Conservation (phyloP, 2,329 filamentous ascomycete species). For the Lanzia echinophila region DNA sequence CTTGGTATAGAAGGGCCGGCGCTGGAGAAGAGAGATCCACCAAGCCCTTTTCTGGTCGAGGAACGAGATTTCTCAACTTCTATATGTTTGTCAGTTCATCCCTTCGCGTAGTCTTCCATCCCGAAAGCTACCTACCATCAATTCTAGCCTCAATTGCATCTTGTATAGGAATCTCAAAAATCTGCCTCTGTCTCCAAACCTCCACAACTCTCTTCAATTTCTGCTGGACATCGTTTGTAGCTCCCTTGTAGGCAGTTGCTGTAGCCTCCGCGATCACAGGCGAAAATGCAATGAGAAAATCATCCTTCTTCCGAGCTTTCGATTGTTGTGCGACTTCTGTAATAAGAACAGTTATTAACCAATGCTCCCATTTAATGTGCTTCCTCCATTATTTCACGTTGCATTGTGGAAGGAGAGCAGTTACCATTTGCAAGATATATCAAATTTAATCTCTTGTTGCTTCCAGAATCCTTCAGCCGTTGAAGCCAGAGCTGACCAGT, state of each 20-base stretch:
- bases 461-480: slow-evolving; percentile 77
- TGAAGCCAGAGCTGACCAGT: slow-evolving; percentile 91
- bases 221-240: slow-evolving; percentile 75
- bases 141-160: slow-evolving; percentile 73
- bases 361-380: slow-evolving; percentile 9
- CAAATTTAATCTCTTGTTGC: slow-evolving; percentile 79
- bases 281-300: slow-evolving; percentile 87
- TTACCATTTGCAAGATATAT: slow-evolving; percentile 93
- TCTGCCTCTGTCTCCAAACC: slow-evolving; percentile 81
- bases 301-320: slow-evolving; percentile 83
- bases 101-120: neutral
- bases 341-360: slow-evolving; percentile 20
- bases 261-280: slow-evolving; percentile 90
- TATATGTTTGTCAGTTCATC: slow-evolving; percentile 27
- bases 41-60: slow-evolving; percentile 43
- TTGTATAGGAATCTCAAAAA: slow-evolving; percentile 78
- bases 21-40: slow-evolving; percentile 65
- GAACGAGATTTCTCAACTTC: slow-evolving; percentile 58
- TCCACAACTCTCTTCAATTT: slow-evolving; percentile 87
- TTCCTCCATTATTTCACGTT: neutral
- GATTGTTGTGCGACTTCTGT: slow-evolving; percentile 94
- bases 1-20: slow-evolving; percentile 57
- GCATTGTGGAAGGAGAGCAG: slow-evolving; percentile 21
- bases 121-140: slow-evolving; percentile 51
- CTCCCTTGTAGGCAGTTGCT: slow-evolving; percentile 82